A percentile compares a stretch with the other conserved stretches of the same genome.
phyloP scores from a whole-genome alignment of 768 basidiomycete species.

The Amanita thiersii region DNA sequence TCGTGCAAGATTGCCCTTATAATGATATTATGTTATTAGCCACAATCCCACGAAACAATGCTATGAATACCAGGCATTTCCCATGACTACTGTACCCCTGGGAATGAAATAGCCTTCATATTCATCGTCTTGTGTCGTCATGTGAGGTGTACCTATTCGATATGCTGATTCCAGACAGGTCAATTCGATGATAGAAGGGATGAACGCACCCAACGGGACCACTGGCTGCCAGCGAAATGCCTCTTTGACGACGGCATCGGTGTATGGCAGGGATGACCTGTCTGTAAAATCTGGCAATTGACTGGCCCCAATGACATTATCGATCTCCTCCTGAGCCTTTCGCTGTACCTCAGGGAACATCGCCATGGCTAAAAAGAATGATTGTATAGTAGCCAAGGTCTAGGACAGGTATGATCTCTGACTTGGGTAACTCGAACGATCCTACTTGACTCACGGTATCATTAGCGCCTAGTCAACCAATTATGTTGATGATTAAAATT shows the following conservation, averaged over 20 bases:
- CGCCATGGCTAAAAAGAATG: slow-evolving; percentile 1
- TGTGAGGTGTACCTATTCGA: slow-evolving; percentile 8
- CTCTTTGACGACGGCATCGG: slow-evolving; percentile 2
- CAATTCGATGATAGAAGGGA: not conserved
- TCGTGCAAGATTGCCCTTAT: slow-evolving; percentile 20
- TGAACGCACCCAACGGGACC: not conserved
- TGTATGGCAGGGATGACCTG: slow-evolving; percentile 2
- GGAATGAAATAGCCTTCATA: slow-evolving; percentile 11
- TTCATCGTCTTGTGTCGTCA: slow-evolving; percentile 8
- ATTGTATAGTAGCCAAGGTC: not conserved
- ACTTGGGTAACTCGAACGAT: slow-evolving; percentile 7
- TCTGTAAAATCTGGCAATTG: slow-evolving; percentile 6
- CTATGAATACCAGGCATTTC: not conserved
- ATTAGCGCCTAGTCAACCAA: too few species aligned
- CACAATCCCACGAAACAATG: not conserved
- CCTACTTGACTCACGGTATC: too few species aligned
- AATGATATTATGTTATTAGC: not conserved
- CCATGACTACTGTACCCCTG: slow-evolving; percentile 11
- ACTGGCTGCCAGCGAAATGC: slow-evolving; percentile 2
- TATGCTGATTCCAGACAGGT: not conserved
- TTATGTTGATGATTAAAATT: too few species aligned
- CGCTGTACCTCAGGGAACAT: not conserved
- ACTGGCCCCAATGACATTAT: not conserved
- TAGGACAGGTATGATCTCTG: not conserved
- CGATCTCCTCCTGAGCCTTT: slow-evolving; percentile 3